Base-by-base conservation (phyloP, 805 yeast genomes). In the Myxozyma melibiosi region DNA sequence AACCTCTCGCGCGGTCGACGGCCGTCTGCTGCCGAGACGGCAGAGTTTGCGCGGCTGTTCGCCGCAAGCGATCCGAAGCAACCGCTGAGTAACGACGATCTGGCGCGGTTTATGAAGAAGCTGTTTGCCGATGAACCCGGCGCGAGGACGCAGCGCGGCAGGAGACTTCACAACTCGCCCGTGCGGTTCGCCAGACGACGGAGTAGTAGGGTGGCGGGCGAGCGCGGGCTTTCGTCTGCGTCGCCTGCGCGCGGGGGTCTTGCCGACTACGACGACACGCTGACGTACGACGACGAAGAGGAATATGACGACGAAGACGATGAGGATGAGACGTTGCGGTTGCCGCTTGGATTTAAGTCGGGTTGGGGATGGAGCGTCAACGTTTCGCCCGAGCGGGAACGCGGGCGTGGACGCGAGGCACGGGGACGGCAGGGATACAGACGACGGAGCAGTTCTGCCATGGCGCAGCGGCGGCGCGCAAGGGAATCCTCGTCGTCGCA, bases 321-420 rank as follows among this genome's bases (percentile, higher is more conserved):
- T n/a, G 27, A 33, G 18, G 40, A 33, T 39, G 48, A 44, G 31
- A 34, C 39, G 14, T 40, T 25, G 7, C 22, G 31, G 27, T 30
- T 53, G 25, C 58, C 61, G 6, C 33, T 24, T n/a, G 62, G 62
- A 18, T 59, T 53, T 33, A 56, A 56, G 27, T 16, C 16, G 24
- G 63, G 63, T 11, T 59, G 63, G 63, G 63, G 63, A 24, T 59
- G 63, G 63, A 42, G 28, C 8, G 5, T 42, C 11, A 18, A 13
- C 3, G 5, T 22, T 4, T 45, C 50, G 30, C 39, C 48, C 2
- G 43, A 28, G 24, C 31, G 22, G 24, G 31, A 28, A 33, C 31
- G 22, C 16, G 31, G 41, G 24, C 31, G 50, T 14, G 50, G 50
- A 11, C 39, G 50, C 24, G 28, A 28, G 11, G 50, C 50, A 22